Percentiles rank a stretch among this genome's conserved stretches.
Conservation (phyloP, 2,329 filamentous ascomycete genomes). For the Monosporascus sp. region DNA sequence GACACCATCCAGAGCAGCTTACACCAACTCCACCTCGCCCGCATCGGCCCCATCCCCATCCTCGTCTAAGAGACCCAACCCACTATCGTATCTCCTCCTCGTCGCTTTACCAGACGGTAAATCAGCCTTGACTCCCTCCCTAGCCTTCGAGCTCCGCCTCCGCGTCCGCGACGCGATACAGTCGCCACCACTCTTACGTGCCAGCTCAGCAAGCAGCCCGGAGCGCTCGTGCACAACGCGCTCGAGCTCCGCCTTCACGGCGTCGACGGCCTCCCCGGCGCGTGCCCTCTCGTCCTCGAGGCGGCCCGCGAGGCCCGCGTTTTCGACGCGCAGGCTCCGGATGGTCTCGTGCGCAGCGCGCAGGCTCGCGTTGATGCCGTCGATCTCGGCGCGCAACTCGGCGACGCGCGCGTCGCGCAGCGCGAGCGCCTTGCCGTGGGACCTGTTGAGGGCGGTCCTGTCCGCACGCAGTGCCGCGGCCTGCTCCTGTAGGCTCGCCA, state of each 20-base stretch:
- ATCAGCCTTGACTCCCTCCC: background rate
- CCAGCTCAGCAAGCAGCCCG: slow-evolving; percentile 31
- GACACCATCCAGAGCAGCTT: background rate
- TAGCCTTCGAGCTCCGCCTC: background rate
- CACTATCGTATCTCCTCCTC: slow-evolving; percentile 49
- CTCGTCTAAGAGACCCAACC: slow-evolving; percentile 50
- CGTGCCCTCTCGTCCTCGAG: slow-evolving; percentile 33
- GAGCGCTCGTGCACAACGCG: slow-evolving; percentile 41
- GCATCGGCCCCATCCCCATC: slow-evolving; percentile 35
- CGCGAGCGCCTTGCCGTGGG: slow-evolving; percentile 43
- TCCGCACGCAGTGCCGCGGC: slow-evolving; percentile 25
- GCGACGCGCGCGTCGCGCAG: slow-evolving; percentile 44
- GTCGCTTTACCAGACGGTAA: slow-evolving; percentile 23
- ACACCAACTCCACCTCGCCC: background rate
- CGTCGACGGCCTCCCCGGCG: slow-evolving; percentile 40
- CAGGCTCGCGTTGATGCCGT: slow-evolving; percentile 34
- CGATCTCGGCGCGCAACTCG: slow-evolving; percentile 45
- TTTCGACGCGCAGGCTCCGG: slow-evolving; percentile 40
- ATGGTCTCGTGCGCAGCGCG: slow-evolving; percentile 43
- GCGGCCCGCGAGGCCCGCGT: slow-evolving; percentile 30
- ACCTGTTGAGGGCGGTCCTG: slow-evolving; percentile 29
- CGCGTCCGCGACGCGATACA: background rate
- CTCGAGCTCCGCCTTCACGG: slow-evolving; percentile 48
- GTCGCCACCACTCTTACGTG: slow-evolving; percentile 17
- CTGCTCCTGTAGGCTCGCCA: slow-evolving; percentile 29